Evolutionary conservation across 345 rosid genomes (phyloP).

Genomic region (Cardamine resedifolia): DNA sequence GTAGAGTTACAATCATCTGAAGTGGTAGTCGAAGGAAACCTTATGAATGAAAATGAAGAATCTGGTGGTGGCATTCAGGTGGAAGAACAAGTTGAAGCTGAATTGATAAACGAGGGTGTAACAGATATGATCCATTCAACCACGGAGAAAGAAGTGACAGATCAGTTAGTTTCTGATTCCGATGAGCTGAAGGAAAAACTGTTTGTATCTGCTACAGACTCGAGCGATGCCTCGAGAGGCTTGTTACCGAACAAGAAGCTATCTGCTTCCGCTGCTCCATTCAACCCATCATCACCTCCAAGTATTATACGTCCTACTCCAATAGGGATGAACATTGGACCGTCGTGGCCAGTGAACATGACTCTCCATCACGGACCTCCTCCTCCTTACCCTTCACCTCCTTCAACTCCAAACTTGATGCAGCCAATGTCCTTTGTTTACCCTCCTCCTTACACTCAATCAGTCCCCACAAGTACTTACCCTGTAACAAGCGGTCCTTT

Average conservation of each 20-base stretch:
- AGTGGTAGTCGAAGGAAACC: conserved; percentile 42
- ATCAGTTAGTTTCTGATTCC: conserved; percentile 41
- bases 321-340: conserved; percentile 58
- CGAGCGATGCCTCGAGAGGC: conserved; percentile 47
- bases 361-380: conserved; percentile 73
- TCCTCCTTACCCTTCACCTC: conserved; percentile 76
- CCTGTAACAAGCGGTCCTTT: conserved; percentile 73
- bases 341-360: conserved; percentile 87
- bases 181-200: conserved; percentile 69
- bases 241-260: conserved; percentile 63
- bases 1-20: conserved; percentile 46
- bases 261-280: conserved; percentile 97
- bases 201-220: conserved; percentile 37
- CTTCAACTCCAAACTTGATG: conserved; percentile 84
- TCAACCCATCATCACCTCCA: conserved; percentile 66
- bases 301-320: conserved; percentile 61
- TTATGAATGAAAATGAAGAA: conserved; percentile 41
- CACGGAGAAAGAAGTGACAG: conserved; percentile 34
- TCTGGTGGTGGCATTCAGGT: conserved; percentile 41
- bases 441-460: conserved; percentile 75
- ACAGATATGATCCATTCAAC: conserved; percentile 49
- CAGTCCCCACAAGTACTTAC: conserved; percentile 64
- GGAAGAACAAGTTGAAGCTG: conserved; percentile 40
- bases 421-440: conserved; percentile 79
- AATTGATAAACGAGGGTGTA: conserved; percentile 37